Evolutionary conservation across 1,139 yeast species (phyloP), one percentile per base, ranked within the genome.

Genomic region (Yamadazyma dushanensis): DNA sequence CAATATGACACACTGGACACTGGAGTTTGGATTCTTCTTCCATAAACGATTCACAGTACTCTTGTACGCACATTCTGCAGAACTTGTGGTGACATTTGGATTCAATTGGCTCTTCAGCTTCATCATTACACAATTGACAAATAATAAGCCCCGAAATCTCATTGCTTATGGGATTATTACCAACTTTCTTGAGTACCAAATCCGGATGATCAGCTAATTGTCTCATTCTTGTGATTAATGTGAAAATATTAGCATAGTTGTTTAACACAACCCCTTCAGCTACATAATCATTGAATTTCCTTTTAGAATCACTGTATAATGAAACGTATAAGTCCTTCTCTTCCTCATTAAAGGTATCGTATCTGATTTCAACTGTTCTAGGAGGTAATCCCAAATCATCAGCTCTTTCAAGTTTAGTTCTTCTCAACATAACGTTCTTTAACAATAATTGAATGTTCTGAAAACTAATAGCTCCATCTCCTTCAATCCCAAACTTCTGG

Each of bases 121-220:
- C 97, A 54, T 94, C 98, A 49, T 90, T 97, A 62, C 99, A 94
- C 18, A 92, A 59, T 48, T 87, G 94, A 56, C 98, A 92, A 31
- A 94, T 83, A 18, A 89, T 74, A 1, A 83, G 82, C 10, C 88
- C 89, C 14, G 69, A 70, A 4, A 65, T 52, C 8, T 59, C 63
- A 8, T 47, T 50, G 2, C 66, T 47, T 2, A 66, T 57, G 9
- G 65, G 59, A 36, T 70, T 70, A 27, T 67, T 59, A 3, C 45
- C 43, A 5, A 31, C 72, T 38, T 89, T 71, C 49, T 90, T 81
- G 54, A 92, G 67, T 1, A 92, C 97, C 45, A 94, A 68, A 63
- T 94, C 99, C 0, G 98, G 98, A 59, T 92, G 99, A 58, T 94
- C 98, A 0, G 98, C 97, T 51, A 92, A 70, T 60, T 92, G 98